These are phyloP conservation scores for Verticillium isaacii DNA, from an alignment of 2,329 filamentous ascomycete species.

Conservation along the genomic window DNA sequence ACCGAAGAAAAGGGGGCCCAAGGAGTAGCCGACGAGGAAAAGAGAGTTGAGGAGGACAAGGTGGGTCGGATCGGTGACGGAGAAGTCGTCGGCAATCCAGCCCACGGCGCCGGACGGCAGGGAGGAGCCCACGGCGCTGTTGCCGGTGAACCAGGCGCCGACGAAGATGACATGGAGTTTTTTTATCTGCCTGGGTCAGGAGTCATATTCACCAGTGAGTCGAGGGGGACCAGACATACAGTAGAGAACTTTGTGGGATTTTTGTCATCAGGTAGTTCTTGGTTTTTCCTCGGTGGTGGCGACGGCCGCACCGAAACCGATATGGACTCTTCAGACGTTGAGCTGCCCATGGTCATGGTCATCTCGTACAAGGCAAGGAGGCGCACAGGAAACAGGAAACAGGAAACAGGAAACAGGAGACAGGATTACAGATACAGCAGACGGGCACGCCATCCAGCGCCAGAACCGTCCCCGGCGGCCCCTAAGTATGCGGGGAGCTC, in stretches of 20 bases:
- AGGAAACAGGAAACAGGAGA: background rate
- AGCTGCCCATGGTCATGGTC: background rate
- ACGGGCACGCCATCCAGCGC: background rate
- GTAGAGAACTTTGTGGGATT: background rate
- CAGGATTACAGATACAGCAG: background rate
- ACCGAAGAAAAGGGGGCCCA: conserved; percentile 57
- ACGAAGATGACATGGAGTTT: background rate
- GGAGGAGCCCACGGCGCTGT: conserved; percentile 62
- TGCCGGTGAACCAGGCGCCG: conserved; percentile 43
- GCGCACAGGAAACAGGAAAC: background rate
- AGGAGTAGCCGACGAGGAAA: conserved; percentile 60
- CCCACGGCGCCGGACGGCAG: conserved; percentile 60
- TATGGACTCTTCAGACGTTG: background rate
- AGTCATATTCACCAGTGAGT: background rate
- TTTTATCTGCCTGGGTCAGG: background rate
- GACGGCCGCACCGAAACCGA: background rate
- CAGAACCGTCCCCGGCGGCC: background rate
- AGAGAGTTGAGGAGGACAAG: conserved; percentile 55
- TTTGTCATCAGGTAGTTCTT: background rate
- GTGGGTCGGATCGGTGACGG: conserved; percentile 42
- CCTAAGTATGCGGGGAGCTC: background rate
- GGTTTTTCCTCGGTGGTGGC: background rate
- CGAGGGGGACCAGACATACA: background rate
- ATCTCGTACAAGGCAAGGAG: background rate
- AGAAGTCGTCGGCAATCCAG: conserved; percentile 53